Evolutionary conservation across 1,139 yeast genomes (phyloP), one percentile per base, ranked within the genome.

Genomic region (Yamadazyma oceani): DNA sequence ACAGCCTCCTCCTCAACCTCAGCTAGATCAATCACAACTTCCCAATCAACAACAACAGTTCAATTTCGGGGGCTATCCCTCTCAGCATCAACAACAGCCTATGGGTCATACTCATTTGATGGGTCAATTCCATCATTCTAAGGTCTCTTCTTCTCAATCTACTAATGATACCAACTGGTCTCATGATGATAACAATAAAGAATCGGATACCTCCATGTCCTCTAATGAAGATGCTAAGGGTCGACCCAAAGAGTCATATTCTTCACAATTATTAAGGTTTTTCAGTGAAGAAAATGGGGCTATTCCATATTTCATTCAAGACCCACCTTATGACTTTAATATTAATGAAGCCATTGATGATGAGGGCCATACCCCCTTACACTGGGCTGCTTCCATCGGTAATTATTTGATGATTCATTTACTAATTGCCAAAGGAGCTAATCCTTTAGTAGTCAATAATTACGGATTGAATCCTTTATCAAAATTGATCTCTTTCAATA

Each of bases 351-450:
- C 90, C 5, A 87, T 92, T 32, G 98, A 92, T 54, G 95, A 87
- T 49, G 97, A 92, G 60, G 97, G 97, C 0, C 97, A 92, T 53
- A 86, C 97, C 0, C 89, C 97, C 1, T 74, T 92, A 47, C 97
- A 92, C 58, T 92, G 98, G 98, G 96, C 97, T 0, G 80, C 95
- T 9, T 89, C 97, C 0, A 84, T 92, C 71, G 97, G 96, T 7
- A 82, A 85, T 49, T 64, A 80, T 38, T 78, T 78, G 31, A 74
- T 90, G 57, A 79, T 89, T 36, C 86, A 83, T 48, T 65, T 87
- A 15, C 62, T 92, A 17, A 59, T 89, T 15, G 64, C 78, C 34
- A 77, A 81, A 46, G 89, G 92, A 6, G 95, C 96, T 2, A 84
- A 86, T 53, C 83, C 90, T 4, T 62, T 84, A 31, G 81, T 80